Percentiles rank a stretch among this genome's conserved stretches.
phyloP scores from a whole-genome alignment of 768 basidiomycete species.

The Boletus coccyginus region DNA sequence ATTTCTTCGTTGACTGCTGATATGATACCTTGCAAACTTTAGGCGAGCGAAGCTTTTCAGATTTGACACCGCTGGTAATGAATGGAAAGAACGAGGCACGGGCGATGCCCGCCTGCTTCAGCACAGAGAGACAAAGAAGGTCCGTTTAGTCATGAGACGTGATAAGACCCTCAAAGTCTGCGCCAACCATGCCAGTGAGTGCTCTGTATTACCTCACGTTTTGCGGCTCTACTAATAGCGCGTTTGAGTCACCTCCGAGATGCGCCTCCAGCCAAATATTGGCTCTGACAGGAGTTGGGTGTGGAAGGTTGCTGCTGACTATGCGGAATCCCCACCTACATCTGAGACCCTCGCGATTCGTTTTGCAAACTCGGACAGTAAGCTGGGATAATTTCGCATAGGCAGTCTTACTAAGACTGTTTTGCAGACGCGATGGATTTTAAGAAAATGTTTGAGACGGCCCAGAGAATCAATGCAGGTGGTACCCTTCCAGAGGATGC shows the following conservation, averaged over 20 bases:
- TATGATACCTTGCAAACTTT: slow-evolving; percentile 22
- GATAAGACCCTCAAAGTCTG: slow-evolving; percentile 99
- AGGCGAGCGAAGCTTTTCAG: slow-evolving; percentile 99
- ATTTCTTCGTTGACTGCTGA: slow-evolving; percentile 4
- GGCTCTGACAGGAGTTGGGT: slow-evolving; percentile 99
- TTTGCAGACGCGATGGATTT: slow-evolving; percentile 70
- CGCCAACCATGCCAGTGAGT: slow-evolving; percentile 91
- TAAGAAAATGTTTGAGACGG: slow-evolving; percentile 86
- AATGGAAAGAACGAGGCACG: slow-evolving; percentile 99
- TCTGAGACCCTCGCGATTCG: slow-evolving; percentile 97
- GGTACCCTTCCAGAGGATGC: slow-evolving; percentile 25
- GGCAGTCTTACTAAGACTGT: slow-evolving; percentile 34
- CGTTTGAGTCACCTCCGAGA: slow-evolving; percentile 73
- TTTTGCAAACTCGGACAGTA: slow-evolving; percentile 95
- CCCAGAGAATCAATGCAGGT: slow-evolving; percentile 62
- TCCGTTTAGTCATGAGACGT: slow-evolving; percentile 97
- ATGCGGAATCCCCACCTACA: slow-evolving; percentile 85
- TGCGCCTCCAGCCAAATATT: slow-evolving; percentile 95
- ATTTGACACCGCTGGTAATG: slow-evolving; percentile 70
- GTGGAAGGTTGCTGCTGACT: slow-evolving; percentile 96
- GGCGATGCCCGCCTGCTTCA: slow-evolving; percentile 91
- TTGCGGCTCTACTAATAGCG: slow-evolving; percentile 2
- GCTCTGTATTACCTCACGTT: background rate
- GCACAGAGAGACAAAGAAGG: slow-evolving; percentile 87
- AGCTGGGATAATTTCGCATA: slow-evolving; percentile 32